These are phyloP conservation scores for Globisporangium spiculum DNA, from an alignment of 352 stramenopile species.

Conservation along the genomic window DNA sequence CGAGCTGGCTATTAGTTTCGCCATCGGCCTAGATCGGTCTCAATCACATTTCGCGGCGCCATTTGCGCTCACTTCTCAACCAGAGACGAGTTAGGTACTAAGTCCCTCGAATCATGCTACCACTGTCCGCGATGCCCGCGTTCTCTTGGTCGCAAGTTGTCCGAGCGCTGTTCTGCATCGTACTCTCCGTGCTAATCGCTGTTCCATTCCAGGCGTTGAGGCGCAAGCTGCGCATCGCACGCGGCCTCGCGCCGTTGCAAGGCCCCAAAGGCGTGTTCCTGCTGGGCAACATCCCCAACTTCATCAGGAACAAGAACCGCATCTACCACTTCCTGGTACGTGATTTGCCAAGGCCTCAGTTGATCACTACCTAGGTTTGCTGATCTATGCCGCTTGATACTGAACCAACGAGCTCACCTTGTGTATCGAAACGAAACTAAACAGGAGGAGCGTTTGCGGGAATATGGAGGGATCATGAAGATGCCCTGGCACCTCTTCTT, in stretches of 20 bases:
- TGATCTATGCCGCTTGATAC: background rate
- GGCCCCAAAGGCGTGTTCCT: constrained; percentile 43
- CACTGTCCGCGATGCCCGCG: background rate
- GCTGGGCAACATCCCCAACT: constrained; percentile 52
- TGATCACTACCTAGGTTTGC: background rate
- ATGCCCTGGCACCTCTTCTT: constrained; percentile 73
- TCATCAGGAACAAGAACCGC: constrained; percentile 44
- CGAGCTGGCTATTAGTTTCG: background rate
- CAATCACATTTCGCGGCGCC: background rate
- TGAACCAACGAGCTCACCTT: background rate
- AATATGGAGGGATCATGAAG: constrained; percentile 54
- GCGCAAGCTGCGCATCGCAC: constrained; percentile 56
- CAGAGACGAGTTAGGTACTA: background rate
- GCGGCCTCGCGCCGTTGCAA: constrained; percentile 34
- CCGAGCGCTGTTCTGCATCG: constrained; percentile 1
- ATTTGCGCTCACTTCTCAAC: background rate
- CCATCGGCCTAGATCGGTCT: background rate
- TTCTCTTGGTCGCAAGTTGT: background rate
- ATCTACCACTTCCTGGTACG: constrained; percentile 61
- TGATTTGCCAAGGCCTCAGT: background rate
- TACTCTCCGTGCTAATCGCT: background rate
- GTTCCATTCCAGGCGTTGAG: constrained; percentile 16
- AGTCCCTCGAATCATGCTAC: background rate
- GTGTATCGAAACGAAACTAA: constrained; percentile 3
- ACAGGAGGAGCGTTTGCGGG: constrained; percentile 38